Conservation (phyloP, 768 basidiomycete genomes). For the Cystobasidium onofrii region DNA sequence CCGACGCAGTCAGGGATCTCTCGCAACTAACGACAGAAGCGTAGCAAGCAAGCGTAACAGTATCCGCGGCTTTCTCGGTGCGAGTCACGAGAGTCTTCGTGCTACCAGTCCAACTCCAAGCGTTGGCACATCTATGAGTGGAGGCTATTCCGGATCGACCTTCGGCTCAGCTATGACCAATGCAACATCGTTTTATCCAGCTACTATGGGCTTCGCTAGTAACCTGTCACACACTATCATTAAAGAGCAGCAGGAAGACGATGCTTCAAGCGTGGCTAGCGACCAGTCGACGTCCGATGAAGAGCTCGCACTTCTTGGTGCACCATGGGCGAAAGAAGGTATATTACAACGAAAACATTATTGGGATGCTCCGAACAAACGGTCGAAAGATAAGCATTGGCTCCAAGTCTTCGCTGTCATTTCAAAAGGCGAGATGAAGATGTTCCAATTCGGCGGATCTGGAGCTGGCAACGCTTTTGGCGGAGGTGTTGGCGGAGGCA, state of each 20-base stretch:
- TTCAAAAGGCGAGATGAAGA: constrained; percentile 82
- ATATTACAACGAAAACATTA: constrained; percentile 91
- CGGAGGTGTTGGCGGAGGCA: constrained; percentile 74
- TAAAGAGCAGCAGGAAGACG: constrained; percentile 79
- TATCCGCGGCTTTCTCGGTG: constrained; percentile 75
- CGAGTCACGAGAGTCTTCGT: constrained; percentile 63
- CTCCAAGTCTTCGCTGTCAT: constrained; percentile 93
- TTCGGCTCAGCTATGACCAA: constrained; percentile 32
- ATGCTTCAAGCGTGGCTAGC: constrained; percentile 60
- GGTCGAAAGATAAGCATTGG: constrained; percentile 84
- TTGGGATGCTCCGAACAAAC: constrained; percentile 73
- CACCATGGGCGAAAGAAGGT: constrained; percentile 99
- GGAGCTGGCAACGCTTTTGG: constrained; percentile 46
- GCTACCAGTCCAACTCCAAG: constrained; percentile 91
- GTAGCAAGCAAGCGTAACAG: constrained; percentile 79
- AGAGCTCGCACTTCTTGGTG: constrained; percentile 85
- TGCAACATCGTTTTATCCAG: constrained; percentile 45
- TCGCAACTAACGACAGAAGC: constrained; percentile 58
- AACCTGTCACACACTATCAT: constrained; percentile 95
- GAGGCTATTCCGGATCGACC: constrained; percentile 43
- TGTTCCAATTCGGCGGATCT: constrained; percentile 79
- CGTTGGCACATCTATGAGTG: constrained; percentile 78
- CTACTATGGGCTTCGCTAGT: constrained; percentile 90
- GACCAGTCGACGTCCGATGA: constrained; percentile 59
- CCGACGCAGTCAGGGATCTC: constrained; percentile 50